These are phyloP conservation scores for Cenococcum geophilum DNA, from an alignment of 495 filamentous ascomycete genomes.

Conservation along the genomic window DNA sequence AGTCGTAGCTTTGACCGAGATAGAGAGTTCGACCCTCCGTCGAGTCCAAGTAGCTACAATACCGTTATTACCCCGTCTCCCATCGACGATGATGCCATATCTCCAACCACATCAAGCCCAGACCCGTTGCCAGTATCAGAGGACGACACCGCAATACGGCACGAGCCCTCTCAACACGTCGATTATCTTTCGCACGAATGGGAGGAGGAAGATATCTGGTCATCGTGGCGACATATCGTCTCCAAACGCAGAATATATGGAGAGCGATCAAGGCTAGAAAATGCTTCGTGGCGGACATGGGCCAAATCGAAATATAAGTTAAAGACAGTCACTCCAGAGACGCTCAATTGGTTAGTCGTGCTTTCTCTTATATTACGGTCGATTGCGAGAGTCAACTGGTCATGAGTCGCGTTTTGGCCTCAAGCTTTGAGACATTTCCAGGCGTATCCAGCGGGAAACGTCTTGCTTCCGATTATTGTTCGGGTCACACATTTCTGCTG, in stretches of 20 bases:
- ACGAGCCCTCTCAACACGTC: constrained; percentile 81
- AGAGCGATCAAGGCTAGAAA: constrained; percentile 79
- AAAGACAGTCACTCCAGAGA: constrained; percentile 80
- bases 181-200: constrained; percentile 95
- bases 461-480: not conserved
- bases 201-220: constrained; percentile 97
- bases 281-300: constrained; percentile 99
- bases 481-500: not conserved
- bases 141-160: constrained; percentile 74
- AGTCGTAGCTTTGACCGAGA: constrained; percentile 31
- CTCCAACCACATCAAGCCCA: constrained; percentile 12
- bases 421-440: not conserved
- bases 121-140: constrained; percentile 48
- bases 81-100: constrained; percentile 7
- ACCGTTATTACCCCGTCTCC: constrained; percentile 10
- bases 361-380: not conserved
- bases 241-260: constrained; percentile 68
- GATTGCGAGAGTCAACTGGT: not conserved
- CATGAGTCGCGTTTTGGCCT: not conserved
- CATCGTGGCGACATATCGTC: constrained; percentile 90
- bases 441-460: not conserved
- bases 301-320: constrained; percentile 80
- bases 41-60: constrained; percentile 23
- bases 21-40: constrained; percentile 21
- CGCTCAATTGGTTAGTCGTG: constrained; percentile 72